Evolutionary conservation across 768 basidiomycete genomes (phyloP).

Genomic region (Rhizopogon sp.): DNA sequence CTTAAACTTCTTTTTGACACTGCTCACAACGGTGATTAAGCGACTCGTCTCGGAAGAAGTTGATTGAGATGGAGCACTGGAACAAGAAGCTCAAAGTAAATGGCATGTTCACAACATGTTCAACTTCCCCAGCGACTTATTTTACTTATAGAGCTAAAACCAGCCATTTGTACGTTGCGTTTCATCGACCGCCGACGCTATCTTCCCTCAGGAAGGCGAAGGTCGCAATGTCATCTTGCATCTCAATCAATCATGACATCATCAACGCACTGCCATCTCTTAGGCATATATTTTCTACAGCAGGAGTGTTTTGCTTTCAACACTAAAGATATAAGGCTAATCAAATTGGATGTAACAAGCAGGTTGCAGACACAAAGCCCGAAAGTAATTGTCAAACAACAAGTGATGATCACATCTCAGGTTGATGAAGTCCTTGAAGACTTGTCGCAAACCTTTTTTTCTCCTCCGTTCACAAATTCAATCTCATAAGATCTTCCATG

Average conservation of each 20-base stretch:
- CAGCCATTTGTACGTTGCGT: slow-evolving; percentile 33
- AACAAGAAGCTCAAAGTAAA: slow-evolving; percentile 1
- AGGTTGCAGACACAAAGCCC: slow-evolving; percentile 70
- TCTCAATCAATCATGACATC: slow-evolving; percentile 11
- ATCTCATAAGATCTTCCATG: slow-evolving; percentile 56
- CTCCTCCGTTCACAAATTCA: slow-evolving; percentile 2
- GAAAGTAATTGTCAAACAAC: slow-evolving; percentile 26
- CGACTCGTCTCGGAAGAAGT: too few relatives aligned
- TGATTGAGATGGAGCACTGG: not conserved
- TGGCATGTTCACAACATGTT: not conserved
- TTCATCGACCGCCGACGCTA: slow-evolving; percentile 49
- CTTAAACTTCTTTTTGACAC: too few relatives aligned
- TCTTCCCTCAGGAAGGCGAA: slow-evolving; percentile 50
- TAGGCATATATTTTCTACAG: slow-evolving; percentile 61
- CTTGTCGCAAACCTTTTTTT: not conserved
- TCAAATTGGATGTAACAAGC: slow-evolving; percentile 56
- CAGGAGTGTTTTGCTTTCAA: slow-evolving; percentile 51
- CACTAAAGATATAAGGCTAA: slow-evolving; percentile 23
- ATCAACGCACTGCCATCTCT: slow-evolving; percentile 35
- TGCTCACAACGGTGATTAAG: too few relatives aligned
- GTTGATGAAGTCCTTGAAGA: not conserved
- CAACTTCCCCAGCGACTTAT: not conserved
- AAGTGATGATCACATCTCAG: not conserved
- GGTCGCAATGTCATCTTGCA: slow-evolving; percentile 43
- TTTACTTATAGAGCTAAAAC: slow-evolving; percentile 16